Evolutionary conservation across 1,284 basidiomycete species (phyloP).

Genomic region (Gomphus bonarii): DNA sequence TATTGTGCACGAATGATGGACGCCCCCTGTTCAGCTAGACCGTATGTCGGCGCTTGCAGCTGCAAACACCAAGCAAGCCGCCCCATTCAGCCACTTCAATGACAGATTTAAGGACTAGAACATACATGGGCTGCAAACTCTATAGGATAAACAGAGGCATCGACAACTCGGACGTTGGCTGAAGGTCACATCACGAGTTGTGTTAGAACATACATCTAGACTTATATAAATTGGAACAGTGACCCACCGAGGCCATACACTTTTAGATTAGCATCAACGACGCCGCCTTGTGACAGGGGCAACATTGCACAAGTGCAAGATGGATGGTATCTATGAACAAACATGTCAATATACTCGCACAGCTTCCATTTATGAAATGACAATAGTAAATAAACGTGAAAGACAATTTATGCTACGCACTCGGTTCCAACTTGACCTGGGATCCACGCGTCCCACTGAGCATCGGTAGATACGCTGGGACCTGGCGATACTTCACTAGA

Average conservation of each 20-base stretch:
- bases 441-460: slow-evolving; percentile 38
- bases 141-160: slow-evolving; percentile 46
- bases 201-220: neutral
- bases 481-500: slow-evolving; percentile 32
- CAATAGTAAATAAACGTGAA: neutral
- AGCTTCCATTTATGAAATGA: neutral
- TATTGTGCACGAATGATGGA: slow-evolving; percentile 43
- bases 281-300: slow-evolving; percentile 48
- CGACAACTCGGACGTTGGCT: slow-evolving; percentile 40
- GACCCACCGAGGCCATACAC: slow-evolving; percentile 44
- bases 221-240: neutral
- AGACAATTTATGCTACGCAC: slow-evolving; percentile 19
- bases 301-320: slow-evolving; percentile 55
- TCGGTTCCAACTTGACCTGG: slow-evolving; percentile 30
- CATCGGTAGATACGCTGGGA: slow-evolving; percentile 28
- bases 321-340: slow-evolving; percentile 33
- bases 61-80: slow-evolving; percentile 21
- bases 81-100: neutral
- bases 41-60: slow-evolving; percentile 52
- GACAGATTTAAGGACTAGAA: slow-evolving; percentile 9
- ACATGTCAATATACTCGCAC: neutral
- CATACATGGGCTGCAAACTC: slow-evolving; percentile 40
- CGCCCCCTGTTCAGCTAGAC: slow-evolving; percentile 59
- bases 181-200: neutral
- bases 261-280: slow-evolving; percentile 49